Percentiles rank a stretch among this genome's conserved stretches.
phyloP scores from a whole-genome alignment of 1,284 basidiomycete species.

The Cutaneotrichosporon sp. region DNA sequence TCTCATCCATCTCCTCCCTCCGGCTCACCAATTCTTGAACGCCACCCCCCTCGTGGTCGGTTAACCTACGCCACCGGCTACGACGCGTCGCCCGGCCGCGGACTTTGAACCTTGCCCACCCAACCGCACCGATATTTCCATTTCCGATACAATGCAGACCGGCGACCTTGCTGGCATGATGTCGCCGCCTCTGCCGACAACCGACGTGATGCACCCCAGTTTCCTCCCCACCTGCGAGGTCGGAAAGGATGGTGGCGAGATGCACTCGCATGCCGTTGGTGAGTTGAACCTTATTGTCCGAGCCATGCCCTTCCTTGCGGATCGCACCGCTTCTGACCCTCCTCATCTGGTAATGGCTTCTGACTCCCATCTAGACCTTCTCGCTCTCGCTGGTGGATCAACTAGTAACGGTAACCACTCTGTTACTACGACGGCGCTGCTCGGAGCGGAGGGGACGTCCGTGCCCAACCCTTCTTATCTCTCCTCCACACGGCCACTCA shows the following conservation, averaged over 20 bases:
- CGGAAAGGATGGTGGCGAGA: slow-evolving; percentile 39
- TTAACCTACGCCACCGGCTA: neutral
- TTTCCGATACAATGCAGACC: slow-evolving; percentile 14
- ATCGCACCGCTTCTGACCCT: neutral
- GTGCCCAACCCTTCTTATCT: slow-evolving; percentile 42
- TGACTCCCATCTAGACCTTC: slow-evolving; percentile 34
- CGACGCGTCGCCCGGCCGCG: slow-evolving; percentile 11
- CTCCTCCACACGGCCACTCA: slow-evolving; percentile 38
- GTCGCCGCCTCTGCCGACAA: slow-evolving; percentile 23
- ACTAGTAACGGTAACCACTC: neutral
- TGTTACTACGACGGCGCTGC: neutral
- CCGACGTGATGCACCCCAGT: slow-evolving; percentile 43
- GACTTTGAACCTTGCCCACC: slow-evolving; percentile 12
- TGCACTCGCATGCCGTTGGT: slow-evolving; percentile 52
- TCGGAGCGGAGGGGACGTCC: slow-evolving; percentile 33
- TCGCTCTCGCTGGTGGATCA: slow-evolving; percentile 33
- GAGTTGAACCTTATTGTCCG: slow-evolving; percentile 22
- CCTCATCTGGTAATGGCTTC: neutral
- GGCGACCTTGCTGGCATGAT: slow-evolving; percentile 12
- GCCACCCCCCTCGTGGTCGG: neutral
- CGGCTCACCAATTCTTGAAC: neutral
- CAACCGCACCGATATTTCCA: neutral
- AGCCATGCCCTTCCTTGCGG: neutral
- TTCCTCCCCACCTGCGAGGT: slow-evolving; percentile 49
- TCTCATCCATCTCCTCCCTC: neutral